A percentile compares a stretch with the other conserved stretches of the same genome.
phyloP scores from a whole-genome alignment of 2,329 filamentous ascomycete species.

The Fusarium praegraminearum region DNA sequence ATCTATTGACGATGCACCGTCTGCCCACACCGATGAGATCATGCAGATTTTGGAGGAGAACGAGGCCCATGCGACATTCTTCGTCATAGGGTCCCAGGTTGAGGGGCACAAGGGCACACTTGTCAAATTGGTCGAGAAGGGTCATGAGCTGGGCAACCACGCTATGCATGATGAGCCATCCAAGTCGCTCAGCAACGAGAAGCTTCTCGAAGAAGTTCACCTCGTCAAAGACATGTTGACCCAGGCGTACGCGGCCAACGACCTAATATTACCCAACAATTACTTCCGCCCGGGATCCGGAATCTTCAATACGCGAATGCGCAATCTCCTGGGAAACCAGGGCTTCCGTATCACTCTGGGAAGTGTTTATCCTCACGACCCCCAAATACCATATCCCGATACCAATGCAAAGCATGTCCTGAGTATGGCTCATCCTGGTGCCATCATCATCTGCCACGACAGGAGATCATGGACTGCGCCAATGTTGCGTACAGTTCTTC shows the following conservation, averaged over 20 bases:
- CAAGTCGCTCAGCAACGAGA: slow-evolving; percentile 67
- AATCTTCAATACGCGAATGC: slow-evolving; percentile 81
- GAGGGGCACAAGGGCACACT: slow-evolving; percentile 66
- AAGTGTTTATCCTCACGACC: slow-evolving; percentile 89
- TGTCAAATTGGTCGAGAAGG: slow-evolving; percentile 67
- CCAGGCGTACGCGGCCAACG: slow-evolving; percentile 65
- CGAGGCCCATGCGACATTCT: slow-evolving; percentile 83
- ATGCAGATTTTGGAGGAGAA: slow-evolving; percentile 73
- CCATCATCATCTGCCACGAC: slow-evolving; percentile 89
- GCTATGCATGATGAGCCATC: slow-evolving; percentile 89
- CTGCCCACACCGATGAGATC: slow-evolving; percentile 76
- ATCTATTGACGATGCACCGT: slow-evolving; percentile 89
- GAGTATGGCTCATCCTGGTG: slow-evolving; percentile 81
- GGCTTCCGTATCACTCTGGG: slow-evolving; percentile 83
- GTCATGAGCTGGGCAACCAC: slow-evolving; percentile 86
- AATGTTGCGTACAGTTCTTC: slow-evolving; percentile 80
- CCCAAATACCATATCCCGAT: slow-evolving; percentile 78
- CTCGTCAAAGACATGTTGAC: slow-evolving; percentile 72
- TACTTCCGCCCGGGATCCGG: slow-evolving; percentile 89
- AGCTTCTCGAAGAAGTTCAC: slow-evolving; percentile 72
- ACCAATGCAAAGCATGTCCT: slow-evolving; percentile 84
- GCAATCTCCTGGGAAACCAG: slow-evolving; percentile 67
- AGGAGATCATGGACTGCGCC: slow-evolving; percentile 83
- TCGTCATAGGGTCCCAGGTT: slow-evolving; percentile 86
- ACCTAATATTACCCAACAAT: slow-evolving; percentile 61